Conservation (phyloP, 192 early-diverging fungal species). For the Allomyces macrogynus region DNA sequence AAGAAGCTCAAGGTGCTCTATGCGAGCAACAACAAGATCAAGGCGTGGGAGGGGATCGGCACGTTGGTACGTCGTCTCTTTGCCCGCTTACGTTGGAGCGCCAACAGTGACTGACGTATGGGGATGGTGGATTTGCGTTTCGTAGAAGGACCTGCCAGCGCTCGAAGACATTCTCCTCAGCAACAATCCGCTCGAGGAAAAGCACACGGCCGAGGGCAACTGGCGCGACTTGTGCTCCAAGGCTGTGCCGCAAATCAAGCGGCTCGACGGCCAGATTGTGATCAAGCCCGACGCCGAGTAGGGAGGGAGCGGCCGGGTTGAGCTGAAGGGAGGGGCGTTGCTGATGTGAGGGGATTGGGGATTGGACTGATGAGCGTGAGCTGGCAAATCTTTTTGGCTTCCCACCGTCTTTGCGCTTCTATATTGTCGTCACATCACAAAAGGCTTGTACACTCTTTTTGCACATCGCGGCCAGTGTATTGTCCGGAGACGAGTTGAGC, state of each 20-base stretch:
- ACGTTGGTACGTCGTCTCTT: conserved; percentile 11
- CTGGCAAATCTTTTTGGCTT: no score
- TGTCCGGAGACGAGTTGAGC: no score
- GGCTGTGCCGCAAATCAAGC: conserved; percentile 21
- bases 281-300: conserved; percentile 16
- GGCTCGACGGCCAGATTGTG: conserved; percentile 31
- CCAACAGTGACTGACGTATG: no score
- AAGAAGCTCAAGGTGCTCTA: conserved; percentile 38
- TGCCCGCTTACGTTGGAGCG: not conserved
- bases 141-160: conserved; percentile 14
- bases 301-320: conserved; percentile 2
- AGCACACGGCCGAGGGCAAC: conserved; percentile 27
- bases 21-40: conserved; percentile 35
- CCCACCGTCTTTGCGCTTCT: no score
- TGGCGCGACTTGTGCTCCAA: conserved; percentile 29
- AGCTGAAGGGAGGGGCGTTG: not conserved
- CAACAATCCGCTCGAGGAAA: conserved; percentile 35
- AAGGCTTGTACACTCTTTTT: no score
- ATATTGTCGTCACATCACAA: no score
- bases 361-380: no score
- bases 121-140: no score
- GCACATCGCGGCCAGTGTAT: no score
- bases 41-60: conserved; percentile 24
- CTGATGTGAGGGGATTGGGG: no score
- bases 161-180: conserved; percentile 26